These are phyloP conservation scores for Meyerozyma guilliermondii DNA, from an alignment of 1,139 yeast genomes.

Conservation along the genomic window DNA sequence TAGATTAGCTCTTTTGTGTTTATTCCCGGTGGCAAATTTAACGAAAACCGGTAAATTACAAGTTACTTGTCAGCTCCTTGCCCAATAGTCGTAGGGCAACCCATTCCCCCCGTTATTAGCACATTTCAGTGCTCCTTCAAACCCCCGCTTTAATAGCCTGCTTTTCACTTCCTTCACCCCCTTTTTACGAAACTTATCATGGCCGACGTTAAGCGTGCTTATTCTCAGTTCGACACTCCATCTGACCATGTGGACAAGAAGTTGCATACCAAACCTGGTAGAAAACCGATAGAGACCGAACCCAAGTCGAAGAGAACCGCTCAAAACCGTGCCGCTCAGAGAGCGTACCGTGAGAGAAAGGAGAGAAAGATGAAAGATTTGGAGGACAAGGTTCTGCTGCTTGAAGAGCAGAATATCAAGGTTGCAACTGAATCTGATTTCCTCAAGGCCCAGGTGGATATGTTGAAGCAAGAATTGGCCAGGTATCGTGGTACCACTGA, in stretches of 20 bases:
- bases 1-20: not conserved
- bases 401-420: constrained; percentile 66
- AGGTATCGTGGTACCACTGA: constrained; percentile 51
- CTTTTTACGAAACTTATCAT: not conserved
- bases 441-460: constrained; percentile 68
- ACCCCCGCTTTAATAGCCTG: not conserved
- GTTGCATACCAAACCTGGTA: constrained; percentile 40
- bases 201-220: constrained; percentile 1
- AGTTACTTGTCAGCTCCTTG: not conserved
- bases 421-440: constrained; percentile 68
- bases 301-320: constrained; percentile 89
- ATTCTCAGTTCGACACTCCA: constrained; percentile 8
- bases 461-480: constrained; percentile 67
- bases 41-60: not conserved
- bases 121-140: not conserved
- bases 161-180: not conserved
- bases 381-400: constrained; percentile 66
- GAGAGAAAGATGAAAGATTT: constrained; percentile 82
- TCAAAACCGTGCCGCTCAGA: constrained; percentile 95
- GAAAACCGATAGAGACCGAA: constrained; percentile 75
- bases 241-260: constrained; percentile 33
- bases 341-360: constrained; percentile 93
- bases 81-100: not conserved
- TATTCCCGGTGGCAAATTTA: not conserved
- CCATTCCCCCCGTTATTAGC: no score